Conservation (phyloP, 345 rosid genomes). For the Cardamine chenopodiifolia region DNA sequence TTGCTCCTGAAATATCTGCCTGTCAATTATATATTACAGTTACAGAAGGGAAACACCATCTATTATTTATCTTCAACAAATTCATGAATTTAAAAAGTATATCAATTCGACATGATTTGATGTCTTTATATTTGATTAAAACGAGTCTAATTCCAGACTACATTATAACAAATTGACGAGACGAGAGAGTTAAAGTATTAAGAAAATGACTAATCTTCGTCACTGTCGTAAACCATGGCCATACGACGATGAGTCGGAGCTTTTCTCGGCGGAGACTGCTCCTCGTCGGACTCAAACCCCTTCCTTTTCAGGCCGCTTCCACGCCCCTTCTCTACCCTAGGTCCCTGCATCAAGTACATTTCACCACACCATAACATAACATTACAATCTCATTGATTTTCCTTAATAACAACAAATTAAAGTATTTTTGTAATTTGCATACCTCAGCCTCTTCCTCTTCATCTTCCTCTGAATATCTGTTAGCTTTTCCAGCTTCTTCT, state of each 20-base stretch:
- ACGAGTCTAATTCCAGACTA: constrained; percentile 28
- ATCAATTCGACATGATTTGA: constrained; percentile 11
- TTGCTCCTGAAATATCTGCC: not conserved
- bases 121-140: not conserved
- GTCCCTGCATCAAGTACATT: constrained; percentile 52
- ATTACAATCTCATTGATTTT: constrained; percentile 12
- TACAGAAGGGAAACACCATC: not conserved
- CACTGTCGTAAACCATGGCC: constrained; percentile 90
- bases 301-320: constrained; percentile 63
- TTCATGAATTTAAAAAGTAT: not conserved
- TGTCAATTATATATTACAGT: not conserved
- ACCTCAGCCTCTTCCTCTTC: constrained; percentile 67
- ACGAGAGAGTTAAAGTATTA: not conserved
- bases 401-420: not conserved
- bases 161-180: constrained; percentile 3
- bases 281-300: constrained; percentile 91
- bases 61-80: constrained; percentile 1
- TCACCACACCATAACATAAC: constrained; percentile 8
- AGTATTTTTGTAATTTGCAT: constrained; percentile 18
- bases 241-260: constrained; percentile 69
- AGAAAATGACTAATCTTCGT: constrained; percentile 57
- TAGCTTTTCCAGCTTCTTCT: constrained; percentile 46
- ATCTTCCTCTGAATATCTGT: constrained; percentile 68
- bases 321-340: constrained; percentile 56
- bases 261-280: constrained; percentile 85